These are phyloP conservation scores for Boletus insuetus DNA, from an alignment of 768 basidiomycete genomes.

Conservation along the genomic window DNA sequence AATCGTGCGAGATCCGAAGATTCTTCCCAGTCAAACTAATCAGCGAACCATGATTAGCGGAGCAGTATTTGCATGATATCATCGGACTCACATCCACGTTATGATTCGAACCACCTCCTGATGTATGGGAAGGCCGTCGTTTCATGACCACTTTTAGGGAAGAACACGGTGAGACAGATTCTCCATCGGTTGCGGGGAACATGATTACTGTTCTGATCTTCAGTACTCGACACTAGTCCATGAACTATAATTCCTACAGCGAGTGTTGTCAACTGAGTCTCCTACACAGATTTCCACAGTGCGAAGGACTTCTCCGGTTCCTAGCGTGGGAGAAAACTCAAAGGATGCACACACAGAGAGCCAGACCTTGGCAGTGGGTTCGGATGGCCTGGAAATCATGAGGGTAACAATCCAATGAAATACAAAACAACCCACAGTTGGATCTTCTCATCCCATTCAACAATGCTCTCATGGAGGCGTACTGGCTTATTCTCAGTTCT, in stretches of 20 bases:
- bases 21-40: not conserved
- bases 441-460: not conserved
- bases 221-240: not conserved
- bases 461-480: not conserved
- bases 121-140: too few relatives aligned
- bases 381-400: not conserved
- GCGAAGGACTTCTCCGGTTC: not conserved
- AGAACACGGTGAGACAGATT: not conserved
- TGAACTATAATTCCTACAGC: not conserved
- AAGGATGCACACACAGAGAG: not conserved
- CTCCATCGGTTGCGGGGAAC: not conserved
- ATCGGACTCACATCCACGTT: not conserved
- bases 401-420: not conserved
- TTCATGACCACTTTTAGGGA: not conserved
- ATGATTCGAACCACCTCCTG: not conserved
- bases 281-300: not conserved
- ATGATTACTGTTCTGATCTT: not conserved
- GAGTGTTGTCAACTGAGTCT: not conserved
- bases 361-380: not conserved
- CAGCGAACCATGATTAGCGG: not conserved
- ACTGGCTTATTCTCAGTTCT: not conserved
- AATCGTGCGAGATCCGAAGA: not conserved
- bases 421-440: not conserved
- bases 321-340: constrained; percentile 1
- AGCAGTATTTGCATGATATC: too few relatives aligned